Evolutionary conservation across 2,329 filamentous ascomycete species (phyloP), one percentile per base, ranked within the genome.

Genomic region (Dendrostoma leiphaemia): DNA sequence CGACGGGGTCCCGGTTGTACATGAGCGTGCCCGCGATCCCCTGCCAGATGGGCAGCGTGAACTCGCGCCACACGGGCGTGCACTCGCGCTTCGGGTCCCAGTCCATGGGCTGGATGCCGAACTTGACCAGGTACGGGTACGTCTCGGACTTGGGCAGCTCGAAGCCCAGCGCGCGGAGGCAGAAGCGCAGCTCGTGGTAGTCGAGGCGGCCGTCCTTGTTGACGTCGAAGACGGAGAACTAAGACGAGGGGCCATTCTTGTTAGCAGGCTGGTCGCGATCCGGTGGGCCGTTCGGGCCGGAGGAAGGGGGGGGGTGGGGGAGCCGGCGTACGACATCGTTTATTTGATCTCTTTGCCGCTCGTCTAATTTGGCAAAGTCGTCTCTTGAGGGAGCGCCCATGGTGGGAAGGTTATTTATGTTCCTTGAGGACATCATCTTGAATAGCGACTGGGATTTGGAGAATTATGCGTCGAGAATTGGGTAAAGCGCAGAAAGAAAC

Each of bases 131-230:
- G 59, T 95, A 84, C 43, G 81, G 77, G 64, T 93, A 86, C 57
- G 96, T 91, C 63, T 96, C 91, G 59, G 85, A 78, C 71, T 96
- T 96, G 56, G 90, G 82, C 47, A 96, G 79, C 65, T 95, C 91
- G 76, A 97, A 97, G 60, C 94, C 94, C 1, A 99, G 85, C 3
- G 94, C 94, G 69, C 95, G 94, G 65, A 97, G 86, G 57, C 93
- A 91, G 74, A 97, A 94, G 72, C 94, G 93, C 69, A 97, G 90
- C 74, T 99, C 94, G 75, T 97, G 94, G 78, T 96, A 97, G 76
- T 97, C 93, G 67, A 99, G 90, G 71, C 89, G 86, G 44, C 86
- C 83, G 75, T 97, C 92, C 70, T 95, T 93, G 79, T 97, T 93
- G 66, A 96, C 88, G 71, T 97, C 94, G 79, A 99, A 97, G 61